Base-by-base conservation (phyloP, 2,329 filamentous ascomycete species). In the Hortaea werneckii region DNA sequence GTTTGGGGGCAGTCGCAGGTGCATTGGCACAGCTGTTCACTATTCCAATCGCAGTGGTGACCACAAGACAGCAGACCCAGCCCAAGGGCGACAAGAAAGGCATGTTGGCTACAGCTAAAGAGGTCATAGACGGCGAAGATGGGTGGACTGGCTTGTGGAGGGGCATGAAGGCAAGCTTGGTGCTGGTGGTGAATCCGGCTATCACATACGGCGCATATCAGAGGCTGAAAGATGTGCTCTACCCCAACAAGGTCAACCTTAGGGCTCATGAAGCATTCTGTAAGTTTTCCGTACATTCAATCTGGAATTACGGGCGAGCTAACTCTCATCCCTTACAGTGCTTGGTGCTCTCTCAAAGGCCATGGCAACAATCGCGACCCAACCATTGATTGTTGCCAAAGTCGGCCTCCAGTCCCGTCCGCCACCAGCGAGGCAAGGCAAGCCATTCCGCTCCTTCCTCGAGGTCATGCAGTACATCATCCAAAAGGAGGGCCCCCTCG, bases 121-220 rank as follows among this genome's bases (percentile, higher is more conserved):
- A 98, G 65, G 88, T 98, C 5, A 74, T 96, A 35, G 73, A 92
- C 44, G 86, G 89, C 47, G 89, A 94, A 53, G 92, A 98, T 67
- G 92, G 92, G 29, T 80, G 85, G 64, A 79, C 77, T 20, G 92
- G 92, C 10, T 75, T 98, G 38, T 98, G 92, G 92, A 83, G 90
- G 66, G 92, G 92, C 6, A 69, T 98, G 56, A 95, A 95, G 71
- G 92, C 92, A 45, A 95, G 89, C 65, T 75, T 98, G 63, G 90
- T 98, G 29, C 76, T 98, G 48, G 90, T 96, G 8, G 79, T 96
- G 50, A 98, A 98, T 65, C 92, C 92, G 8, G 87, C 89, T 40
- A 98, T 98, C 65, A 98, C 92, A 40, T 98, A 98, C 59, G 92
- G 92, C 44, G 88, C 89, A 44, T 98, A 96, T 62, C 89, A 98